Percentiles rank a stretch among this genome's conserved stretches.
phyloP scores from a whole-genome alignment of 2,329 filamentous ascomycete species.

The Scedosporium aurantiacum region DNA sequence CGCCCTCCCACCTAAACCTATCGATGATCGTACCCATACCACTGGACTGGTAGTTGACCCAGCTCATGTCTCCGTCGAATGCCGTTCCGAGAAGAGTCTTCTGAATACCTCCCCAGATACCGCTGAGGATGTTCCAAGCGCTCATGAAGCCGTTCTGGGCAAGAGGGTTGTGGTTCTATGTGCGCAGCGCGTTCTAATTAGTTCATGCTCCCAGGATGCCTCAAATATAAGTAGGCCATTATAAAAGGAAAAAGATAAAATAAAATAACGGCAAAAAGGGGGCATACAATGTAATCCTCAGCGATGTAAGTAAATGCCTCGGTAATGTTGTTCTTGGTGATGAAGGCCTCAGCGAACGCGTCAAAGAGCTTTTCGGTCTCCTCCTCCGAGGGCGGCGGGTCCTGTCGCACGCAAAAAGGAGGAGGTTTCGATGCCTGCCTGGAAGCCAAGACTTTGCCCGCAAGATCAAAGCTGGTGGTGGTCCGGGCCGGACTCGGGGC shows the following conservation, averaged over 20 bases:
- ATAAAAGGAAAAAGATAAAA: neutral
- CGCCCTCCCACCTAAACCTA: constrained; percentile 12
- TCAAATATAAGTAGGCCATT: neutral
- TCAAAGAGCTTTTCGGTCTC: constrained; percentile 6
- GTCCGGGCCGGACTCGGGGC: neutral
- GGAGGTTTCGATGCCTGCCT: neutral
- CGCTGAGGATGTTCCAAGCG: constrained; percentile 2
- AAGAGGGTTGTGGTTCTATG: constrained; percentile 7
- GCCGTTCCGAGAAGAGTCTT: constrained; percentile 5
- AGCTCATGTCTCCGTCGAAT: constrained; percentile 9
- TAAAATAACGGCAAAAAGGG: neutral
- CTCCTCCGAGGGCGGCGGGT: neutral
- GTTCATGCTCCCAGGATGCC: neutral
- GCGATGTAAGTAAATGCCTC: constrained; percentile 7
- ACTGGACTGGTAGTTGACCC: constrained; percentile 11
- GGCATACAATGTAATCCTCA: constrained; percentile 5
- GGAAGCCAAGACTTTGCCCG: neutral
- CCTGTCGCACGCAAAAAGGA: neutral
- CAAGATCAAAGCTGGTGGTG: neutral
- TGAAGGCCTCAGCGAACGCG: constrained; percentile 4
- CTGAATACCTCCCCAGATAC: neutral
- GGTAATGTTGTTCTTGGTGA: neutral
- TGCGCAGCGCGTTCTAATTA: neutral
- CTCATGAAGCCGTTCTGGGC: constrained; percentile 2
- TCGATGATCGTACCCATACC: constrained; percentile 10